These are phyloP conservation scores for Pilasporangium apinafurcum DNA, from an alignment of 352 stramenopile genomes.

Conservation along the genomic window DNA sequence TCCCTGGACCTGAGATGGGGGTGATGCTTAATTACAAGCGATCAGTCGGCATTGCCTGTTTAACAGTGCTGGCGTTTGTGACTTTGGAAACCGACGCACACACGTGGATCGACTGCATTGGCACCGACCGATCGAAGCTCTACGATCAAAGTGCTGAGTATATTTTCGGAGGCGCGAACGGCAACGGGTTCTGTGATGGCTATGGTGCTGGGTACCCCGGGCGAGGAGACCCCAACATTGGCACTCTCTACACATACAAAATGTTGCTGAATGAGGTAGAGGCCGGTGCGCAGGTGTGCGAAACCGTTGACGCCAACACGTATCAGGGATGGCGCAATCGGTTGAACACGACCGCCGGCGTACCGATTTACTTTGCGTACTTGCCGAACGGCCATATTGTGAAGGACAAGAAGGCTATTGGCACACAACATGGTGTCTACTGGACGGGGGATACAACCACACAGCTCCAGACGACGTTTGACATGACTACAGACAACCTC, in stretches of 20 bases:
- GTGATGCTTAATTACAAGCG: too few relatives aligned
- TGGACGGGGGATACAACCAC: constrained; percentile 39
- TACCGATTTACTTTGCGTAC: constrained; percentile 29
- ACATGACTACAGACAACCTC: constrained; percentile 44
- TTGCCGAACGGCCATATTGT: constrained; percentile 35
- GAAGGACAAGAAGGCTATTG: constrained; percentile 61
- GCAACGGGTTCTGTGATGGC: constrained; percentile 64
- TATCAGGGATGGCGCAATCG: constrained; percentile 58
- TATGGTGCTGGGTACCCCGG: constrained; percentile 58
- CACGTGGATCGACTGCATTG: constrained; percentile 74
- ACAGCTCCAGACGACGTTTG: constrained; percentile 30
- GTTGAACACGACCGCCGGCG: constrained; percentile 24
- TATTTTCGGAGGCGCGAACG: constrained; percentile 53
- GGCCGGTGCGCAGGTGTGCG: constrained; percentile 30
- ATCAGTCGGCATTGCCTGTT: too few relatives aligned
- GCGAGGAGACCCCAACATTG: constrained; percentile 42
- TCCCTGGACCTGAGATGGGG: too few relatives aligned
- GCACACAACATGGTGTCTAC: constrained; percentile 57
- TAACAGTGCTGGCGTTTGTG: constrained; percentile 1
- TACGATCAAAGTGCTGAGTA: constrained; percentile 60
- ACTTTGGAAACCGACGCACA: constrained; percentile 25
- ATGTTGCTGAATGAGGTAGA: constrained; percentile 65
- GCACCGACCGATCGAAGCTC: constrained; percentile 52
- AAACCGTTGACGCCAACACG: constrained; percentile 39
- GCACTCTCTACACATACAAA: constrained; percentile 53